A percentile compares a stretch with the other conserved stretches of the same genome.
Conservation (phyloP, 2,329 filamentous ascomycete genomes). For the Neofusicoccum parvum region DNA sequence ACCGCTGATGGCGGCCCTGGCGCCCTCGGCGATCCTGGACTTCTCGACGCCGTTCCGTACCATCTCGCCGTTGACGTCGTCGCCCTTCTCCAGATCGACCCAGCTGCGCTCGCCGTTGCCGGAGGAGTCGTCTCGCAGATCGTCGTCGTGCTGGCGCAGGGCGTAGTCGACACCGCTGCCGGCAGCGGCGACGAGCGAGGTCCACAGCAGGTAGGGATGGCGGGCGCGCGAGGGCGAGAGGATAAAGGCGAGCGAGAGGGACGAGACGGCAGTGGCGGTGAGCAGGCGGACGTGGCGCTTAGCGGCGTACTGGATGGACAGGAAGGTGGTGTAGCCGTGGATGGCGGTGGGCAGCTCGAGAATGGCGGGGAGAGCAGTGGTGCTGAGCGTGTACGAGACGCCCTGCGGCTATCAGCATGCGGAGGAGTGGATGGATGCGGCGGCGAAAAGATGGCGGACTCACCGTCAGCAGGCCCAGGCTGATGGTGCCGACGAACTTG, state of each 20-base stretch:
- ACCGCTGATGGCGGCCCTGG: conserved; percentile 46
- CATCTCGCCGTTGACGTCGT: conserved; percentile 53
- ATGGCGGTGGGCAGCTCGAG: conserved; percentile 77
- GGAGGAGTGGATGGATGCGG: background rate
- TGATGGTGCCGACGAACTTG: conserved; percentile 93
- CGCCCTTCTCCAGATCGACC: conserved; percentile 33
- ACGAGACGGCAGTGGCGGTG: conserved; percentile 67
- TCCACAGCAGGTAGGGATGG: conserved; percentile 92
- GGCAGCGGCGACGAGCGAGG: conserved; percentile 65
- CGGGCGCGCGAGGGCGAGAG: conserved; percentile 73
- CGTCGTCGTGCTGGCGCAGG: conserved; percentile 25
- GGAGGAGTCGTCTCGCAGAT: conserved; percentile 13
- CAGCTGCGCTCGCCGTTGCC: conserved; percentile 26
- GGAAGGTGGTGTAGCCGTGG: conserved; percentile 69
- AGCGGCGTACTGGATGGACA: conserved; percentile 59
- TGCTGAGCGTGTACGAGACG: conserved; percentile 81
- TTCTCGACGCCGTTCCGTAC: conserved; percentile 50
- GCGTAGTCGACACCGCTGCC: conserved; percentile 43
- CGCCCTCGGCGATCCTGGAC: conserved; percentile 44
- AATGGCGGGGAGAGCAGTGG: conserved; percentile 76
- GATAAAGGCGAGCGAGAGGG: conserved; percentile 75
- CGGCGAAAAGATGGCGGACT: conserved; percentile 37
- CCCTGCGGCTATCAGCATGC: conserved; percentile 59
- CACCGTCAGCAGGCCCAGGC: conserved; percentile 85
- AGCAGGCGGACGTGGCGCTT: conserved; percentile 67